phyloP scores from a whole-genome alignment of 495 filamentous ascomycete genomes.

The Annulohypoxylon nitens region DNA sequence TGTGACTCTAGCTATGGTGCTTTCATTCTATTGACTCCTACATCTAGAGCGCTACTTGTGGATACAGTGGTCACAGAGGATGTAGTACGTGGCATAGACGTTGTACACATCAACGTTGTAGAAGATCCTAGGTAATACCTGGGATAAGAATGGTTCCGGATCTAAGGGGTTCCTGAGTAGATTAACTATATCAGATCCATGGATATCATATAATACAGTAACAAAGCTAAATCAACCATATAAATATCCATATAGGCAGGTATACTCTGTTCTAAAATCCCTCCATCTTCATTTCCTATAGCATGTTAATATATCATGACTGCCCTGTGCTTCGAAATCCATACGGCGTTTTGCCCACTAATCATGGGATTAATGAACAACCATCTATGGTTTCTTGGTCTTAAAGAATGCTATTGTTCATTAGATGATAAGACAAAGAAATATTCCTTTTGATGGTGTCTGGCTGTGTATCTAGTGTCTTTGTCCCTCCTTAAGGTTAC shows the following conservation, averaged over 20 bases:
- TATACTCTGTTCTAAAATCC: too few species aligned
- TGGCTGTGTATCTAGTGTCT: constrained; percentile 1
- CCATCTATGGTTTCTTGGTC: neutral
- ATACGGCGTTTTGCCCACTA: neutral
- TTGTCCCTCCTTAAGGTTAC: neutral
- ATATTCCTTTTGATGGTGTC: neutral
- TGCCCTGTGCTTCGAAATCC: neutral
- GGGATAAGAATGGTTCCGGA: neutral
- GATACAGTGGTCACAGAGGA: neutral
- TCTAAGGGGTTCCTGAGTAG: neutral
- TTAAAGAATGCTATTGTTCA: constrained; percentile 8
- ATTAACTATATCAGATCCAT: neutral
- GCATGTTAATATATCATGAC: neutral
- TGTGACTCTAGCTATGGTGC: neutral
- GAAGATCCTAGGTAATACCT: neutral
- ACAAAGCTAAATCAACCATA: neutral
- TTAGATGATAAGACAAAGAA: neutral
- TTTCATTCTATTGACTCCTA: neutral
- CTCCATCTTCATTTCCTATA: neutral
- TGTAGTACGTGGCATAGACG: neutral
- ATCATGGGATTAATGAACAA: too few species aligned
- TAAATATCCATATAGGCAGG: neutral
- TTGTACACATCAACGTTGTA: neutral
- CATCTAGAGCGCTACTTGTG: neutral
- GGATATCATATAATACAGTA: neutral